Conservation (phyloP, 768 basidiomycete genomes). For the Stropharia rugosoannulata region DNA sequence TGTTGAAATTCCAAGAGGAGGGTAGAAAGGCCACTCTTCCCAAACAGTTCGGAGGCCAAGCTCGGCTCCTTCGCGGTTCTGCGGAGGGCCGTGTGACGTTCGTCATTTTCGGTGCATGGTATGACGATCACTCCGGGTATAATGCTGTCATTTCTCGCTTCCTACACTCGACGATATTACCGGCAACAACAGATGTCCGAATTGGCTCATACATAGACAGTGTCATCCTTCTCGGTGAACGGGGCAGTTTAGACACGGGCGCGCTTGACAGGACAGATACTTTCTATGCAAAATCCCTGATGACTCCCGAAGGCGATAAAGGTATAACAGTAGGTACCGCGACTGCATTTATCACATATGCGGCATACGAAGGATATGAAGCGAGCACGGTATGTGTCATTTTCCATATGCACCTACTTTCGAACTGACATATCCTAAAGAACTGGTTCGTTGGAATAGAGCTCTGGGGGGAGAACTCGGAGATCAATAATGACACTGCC, state of each 20-base stretch:
- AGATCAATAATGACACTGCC: constrained; percentile 41
- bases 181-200: constrained; percentile 15
- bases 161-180: constrained; percentile 25
- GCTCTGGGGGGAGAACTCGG: constrained; percentile 43
- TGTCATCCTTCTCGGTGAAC: constrained; percentile 26
- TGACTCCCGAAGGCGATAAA: constrained; percentile 33
- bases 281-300: constrained; percentile 42
- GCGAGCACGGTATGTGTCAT: constrained; percentile 30
- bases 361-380: constrained; percentile 34
- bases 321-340: constrained; percentile 27
- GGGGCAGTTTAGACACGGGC: constrained; percentile 17
- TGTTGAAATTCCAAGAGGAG: constrained; percentile 35
- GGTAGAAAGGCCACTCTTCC: constrained; percentile 28
- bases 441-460: constrained; percentile 35
- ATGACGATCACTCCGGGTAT: constrained; percentile 23
- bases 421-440: not conserved
- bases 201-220: constrained; percentile 32
- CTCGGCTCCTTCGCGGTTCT: constrained; percentile 27
- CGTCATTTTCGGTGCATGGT: constrained; percentile 31
- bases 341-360: constrained; percentile 35
- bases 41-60: constrained; percentile 31
- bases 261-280: constrained; percentile 35
- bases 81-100: constrained; percentile 28
- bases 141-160: constrained; percentile 27
- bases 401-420: not conserved